Conservation (phyloP, 2,329 filamentous ascomycete species). For the Botrytis porri region DNA sequence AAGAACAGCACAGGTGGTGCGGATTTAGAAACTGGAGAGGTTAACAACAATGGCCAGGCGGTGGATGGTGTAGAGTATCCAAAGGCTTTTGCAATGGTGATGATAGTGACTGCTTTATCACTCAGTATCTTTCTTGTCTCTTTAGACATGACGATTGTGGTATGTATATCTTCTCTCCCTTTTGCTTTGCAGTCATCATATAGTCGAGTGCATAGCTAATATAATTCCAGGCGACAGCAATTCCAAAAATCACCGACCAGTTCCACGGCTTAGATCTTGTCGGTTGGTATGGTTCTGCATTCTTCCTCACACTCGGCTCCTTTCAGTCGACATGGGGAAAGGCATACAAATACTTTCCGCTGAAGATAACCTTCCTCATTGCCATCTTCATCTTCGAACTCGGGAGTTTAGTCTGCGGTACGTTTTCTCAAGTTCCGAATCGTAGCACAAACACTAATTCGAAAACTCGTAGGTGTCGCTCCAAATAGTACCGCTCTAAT, state of each 20-base stretch:
- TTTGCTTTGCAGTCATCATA: neutral
- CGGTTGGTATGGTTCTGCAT: conserved; percentile 58
- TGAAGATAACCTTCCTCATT: conserved; percentile 37
- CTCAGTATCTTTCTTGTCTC: conserved; percentile 48
- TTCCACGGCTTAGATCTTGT: conserved; percentile 48
- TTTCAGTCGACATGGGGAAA: conserved; percentile 39
- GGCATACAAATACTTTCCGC: conserved; percentile 38
- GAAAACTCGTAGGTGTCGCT: conserved; percentile 31
- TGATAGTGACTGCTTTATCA: conserved; percentile 48
- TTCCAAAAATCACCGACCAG: conserved; percentile 53
- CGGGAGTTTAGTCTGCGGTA: conserved; percentile 41
- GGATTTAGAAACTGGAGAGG: conserved; percentile 17
- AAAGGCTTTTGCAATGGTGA: conserved; percentile 32
- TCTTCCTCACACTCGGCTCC: conserved; percentile 48
- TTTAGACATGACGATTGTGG: conserved; percentile 50
- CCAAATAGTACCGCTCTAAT: conserved; percentile 32
- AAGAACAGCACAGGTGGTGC: conserved; percentile 25
- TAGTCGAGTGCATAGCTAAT: neutral
- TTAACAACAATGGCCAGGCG: conserved; percentile 2
- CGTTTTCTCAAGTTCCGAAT: neutral
- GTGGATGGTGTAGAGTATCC: conserved; percentile 33
- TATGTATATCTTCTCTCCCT: neutral
- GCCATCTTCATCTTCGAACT: conserved; percentile 41
- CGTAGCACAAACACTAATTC: neutral
- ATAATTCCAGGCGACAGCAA: conserved; percentile 46